These are phyloP conservation scores for Chlamydomonas reinhardtii DNA, from an alignment of 163 green algal genomes.

Conservation along the genomic window DNA sequence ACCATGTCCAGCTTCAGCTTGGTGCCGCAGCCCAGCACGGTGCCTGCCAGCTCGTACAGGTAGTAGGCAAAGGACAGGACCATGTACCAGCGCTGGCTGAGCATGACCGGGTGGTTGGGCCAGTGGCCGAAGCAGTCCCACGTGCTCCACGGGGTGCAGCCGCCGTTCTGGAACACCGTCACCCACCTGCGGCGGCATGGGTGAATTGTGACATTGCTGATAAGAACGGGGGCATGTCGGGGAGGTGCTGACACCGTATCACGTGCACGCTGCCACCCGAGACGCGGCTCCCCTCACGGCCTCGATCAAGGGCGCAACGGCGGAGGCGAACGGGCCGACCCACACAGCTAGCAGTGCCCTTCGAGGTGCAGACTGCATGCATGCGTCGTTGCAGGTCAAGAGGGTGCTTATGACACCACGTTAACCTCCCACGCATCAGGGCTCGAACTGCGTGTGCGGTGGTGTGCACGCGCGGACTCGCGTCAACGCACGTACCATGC, in stretches of 20 bases:
- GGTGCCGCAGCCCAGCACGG: slow-evolving; percentile 6
- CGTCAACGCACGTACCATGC: not conserved
- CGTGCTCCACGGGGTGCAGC: slow-evolving; percentile 53
- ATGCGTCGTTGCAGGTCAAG: too few species aligned
- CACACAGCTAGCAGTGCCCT: too few species aligned
- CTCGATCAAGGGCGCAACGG: too few species aligned
- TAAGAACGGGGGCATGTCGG: not conserved
- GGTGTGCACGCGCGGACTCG: too few species aligned
- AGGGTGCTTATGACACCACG: too few species aligned
- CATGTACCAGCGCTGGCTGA: slow-evolving; percentile 42
- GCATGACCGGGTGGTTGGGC: slow-evolving; percentile 42
- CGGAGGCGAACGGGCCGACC: too few species aligned
- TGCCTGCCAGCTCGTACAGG: slow-evolving; percentile 53
- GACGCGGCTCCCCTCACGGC: too few species aligned
- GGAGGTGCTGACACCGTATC: not conserved
- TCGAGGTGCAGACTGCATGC: too few species aligned
- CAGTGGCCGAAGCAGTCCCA: slow-evolving; percentile 49
- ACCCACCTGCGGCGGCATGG: not conserved
- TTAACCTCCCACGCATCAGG: too few species aligned
- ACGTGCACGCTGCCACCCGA: not conserved
- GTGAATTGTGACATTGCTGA: not conserved
- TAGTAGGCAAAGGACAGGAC: slow-evolving; percentile 53
- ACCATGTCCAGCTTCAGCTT: slow-evolving; percentile 55
- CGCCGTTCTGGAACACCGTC: slow-evolving; percentile 42
- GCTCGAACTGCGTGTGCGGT: too few species aligned